phyloP scores from a whole-genome alignment of 371 early-diverging fungal genomes.

The Haplosporangium sp. region DNA sequence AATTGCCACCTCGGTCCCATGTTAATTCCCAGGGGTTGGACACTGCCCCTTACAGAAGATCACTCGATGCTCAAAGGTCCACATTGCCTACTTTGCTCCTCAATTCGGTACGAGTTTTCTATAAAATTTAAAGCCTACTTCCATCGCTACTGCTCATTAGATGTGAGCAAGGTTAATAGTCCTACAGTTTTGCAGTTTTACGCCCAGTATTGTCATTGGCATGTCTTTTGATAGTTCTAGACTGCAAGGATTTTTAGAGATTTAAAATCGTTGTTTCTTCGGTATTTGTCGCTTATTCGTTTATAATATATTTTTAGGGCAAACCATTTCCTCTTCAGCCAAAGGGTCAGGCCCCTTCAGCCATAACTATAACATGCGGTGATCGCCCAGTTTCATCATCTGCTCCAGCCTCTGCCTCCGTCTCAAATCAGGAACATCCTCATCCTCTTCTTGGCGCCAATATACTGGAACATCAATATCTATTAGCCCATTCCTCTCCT shows the following conservation, averaged over 20 bases:
- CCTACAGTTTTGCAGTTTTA: no score
- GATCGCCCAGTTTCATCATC: neutral
- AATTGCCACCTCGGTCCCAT: neutral
- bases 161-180: neutral
- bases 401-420: neutral
- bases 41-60: conserved; percentile 6
- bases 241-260: no score
- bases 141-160: neutral
- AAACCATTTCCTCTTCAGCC: conserved; percentile 37
- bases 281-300: neutral
- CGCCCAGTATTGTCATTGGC: no score
- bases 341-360: neutral
- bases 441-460: neutral
- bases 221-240: no score
- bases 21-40: neutral
- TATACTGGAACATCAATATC: neutral
- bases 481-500: neutral
- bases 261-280: neutral
- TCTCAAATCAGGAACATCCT: neutral
- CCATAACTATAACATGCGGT: neutral
- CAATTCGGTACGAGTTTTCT: neutral
- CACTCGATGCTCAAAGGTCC: neutral
- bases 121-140: neutral
- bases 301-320: conserved; percentile 7
- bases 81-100: neutral